Base-by-base conservation (phyloP, 495 filamentous ascomycete genomes). In the Xylaria bambusicola region DNA sequence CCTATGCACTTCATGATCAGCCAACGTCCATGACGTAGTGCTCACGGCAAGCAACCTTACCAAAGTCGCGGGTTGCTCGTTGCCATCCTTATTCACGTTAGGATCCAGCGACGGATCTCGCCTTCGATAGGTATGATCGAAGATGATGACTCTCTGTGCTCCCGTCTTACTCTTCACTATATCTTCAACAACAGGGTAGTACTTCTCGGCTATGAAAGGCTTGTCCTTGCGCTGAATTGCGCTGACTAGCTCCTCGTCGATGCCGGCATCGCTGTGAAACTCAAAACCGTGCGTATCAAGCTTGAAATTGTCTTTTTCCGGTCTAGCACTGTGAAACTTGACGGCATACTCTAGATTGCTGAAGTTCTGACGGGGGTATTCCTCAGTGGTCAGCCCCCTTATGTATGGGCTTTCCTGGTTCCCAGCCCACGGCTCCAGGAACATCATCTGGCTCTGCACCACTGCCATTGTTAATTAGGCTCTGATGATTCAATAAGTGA, bases 71-170 rank as follows among this genome's bases (percentile, higher is more conserved):
- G 50, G 50, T 21, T 61, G 58, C 31, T 61, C 58, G 3, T 41
- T 56, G 9, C 58, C 31, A 45, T 46, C 29, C n/a, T 31, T 15
- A 52, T 55, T 55, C 29, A 17, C 18, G n/a, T 13, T 40, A n/a
- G 35, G 33, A 31, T 26, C 31, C 20, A 56, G 58, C 21, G 21
- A 6, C 24, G 33, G 35, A 42, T 48, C 24, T 1, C 49, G 40
- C 15, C 20, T 27, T 17, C 51, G 51, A 17, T 53, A 53, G 2
- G 51, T 53, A 13, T 64, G 60, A 57, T 65, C 62, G 35, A 64
- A 65, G 23, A 65, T 65, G 40, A 65, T 62, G 9, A 65, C 58
- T 58, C 52, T 45, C 13, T 29, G 6, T 12, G 62, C 60, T 8
- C 61, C 62, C 38, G 59, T 65, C 26, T 26, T 38, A 23, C 24